Percentiles rank a stretch among this genome's conserved stretches.
Conservation (phyloP, 768 basidiomycete species). For the Lactifluus piperatus region DNA sequence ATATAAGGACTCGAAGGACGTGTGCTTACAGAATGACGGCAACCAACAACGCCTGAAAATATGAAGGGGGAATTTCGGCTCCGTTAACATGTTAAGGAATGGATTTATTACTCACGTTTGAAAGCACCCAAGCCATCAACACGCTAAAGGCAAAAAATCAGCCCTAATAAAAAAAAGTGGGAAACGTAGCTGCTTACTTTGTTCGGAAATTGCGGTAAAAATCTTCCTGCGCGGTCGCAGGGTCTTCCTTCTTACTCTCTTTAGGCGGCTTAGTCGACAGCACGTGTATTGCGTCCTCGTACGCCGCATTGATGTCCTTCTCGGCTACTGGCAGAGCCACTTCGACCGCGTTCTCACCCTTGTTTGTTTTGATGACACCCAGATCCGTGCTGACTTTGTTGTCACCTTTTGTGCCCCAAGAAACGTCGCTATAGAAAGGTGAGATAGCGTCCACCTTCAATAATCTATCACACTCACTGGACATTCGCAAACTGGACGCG, state of each 20-base stretch:
- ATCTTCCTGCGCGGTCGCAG: slow-evolving; percentile 64
- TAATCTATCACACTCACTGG: slow-evolving; percentile 33
- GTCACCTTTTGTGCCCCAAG: slow-evolving; percentile 95
- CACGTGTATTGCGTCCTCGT: slow-evolving; percentile 85
- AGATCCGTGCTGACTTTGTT: slow-evolving; percentile 81
- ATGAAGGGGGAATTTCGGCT: neutral
- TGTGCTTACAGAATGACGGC: slow-evolving; percentile 60
- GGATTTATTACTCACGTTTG: slow-evolving; percentile 50
- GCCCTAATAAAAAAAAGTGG: slow-evolving; percentile 16
- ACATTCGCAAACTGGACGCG: slow-evolving; percentile 68
- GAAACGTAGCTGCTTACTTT: slow-evolving; percentile 47
- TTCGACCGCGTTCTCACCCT: slow-evolving; percentile 77
- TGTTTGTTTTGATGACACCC: slow-evolving; percentile 62
- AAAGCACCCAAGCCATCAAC: slow-evolving; percentile 80
- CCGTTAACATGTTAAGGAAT: neutral
- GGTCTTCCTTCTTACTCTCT: slow-evolving; percentile 53
- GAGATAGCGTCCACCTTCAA: neutral
- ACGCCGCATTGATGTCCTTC: slow-evolving; percentile 82
- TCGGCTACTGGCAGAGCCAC: slow-evolving; percentile 79
- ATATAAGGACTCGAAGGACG: neutral
- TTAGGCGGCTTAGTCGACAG: slow-evolving; percentile 73
- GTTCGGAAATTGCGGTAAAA: slow-evolving; percentile 87
- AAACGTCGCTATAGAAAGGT: slow-evolving; percentile 54
- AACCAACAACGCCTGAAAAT: slow-evolving; percentile 51
- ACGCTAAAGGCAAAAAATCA: slow-evolving; percentile 35